A percentile compares a stretch with the other conserved stretches of the same genome.
Evolutionary conservation across 2,329 filamentous ascomycete species (phyloP).

Genomic region (Hypoxylon sp.): DNA sequence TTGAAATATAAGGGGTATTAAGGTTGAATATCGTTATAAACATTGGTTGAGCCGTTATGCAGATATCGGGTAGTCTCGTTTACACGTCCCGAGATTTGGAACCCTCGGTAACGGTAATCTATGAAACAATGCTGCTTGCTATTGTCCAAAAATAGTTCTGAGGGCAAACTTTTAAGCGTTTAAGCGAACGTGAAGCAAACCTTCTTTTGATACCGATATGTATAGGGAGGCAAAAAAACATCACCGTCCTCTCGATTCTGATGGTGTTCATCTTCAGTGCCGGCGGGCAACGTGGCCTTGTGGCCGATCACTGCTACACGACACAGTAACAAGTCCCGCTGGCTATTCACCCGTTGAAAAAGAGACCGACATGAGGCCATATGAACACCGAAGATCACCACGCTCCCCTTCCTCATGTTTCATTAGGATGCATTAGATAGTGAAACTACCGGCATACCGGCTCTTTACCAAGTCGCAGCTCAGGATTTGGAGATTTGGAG

Average conservation of each 20-base stretch:
- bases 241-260: neutral
- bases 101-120: slow-evolving; percentile 12
- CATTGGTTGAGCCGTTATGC: slow-evolving; percentile 15
- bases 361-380: slow-evolving; percentile 37
- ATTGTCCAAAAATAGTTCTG: slow-evolving; percentile 16
- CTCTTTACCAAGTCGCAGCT: slow-evolving; percentile 20
- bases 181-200: slow-evolving; percentile 25
- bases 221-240: slow-evolving; percentile 14
- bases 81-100: neutral
- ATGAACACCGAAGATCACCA: slow-evolving; percentile 36
- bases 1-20: neutral
- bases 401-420: slow-evolving; percentile 20
- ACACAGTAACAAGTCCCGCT: slow-evolving; percentile 26
- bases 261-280: slow-evolving; percentile 18
- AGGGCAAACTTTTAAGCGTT: slow-evolving; percentile 23
- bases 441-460: slow-evolving; percentile 34
- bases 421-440: slow-evolving; percentile 24
- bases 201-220: slow-evolving; percentile 1
- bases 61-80: slow-evolving; percentile 9
- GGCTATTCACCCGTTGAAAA: slow-evolving; percentile 35
- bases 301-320: slow-evolving; percentile 29
- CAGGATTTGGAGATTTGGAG: slow-evolving; percentile 8
- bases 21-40: slow-evolving; percentile 18
- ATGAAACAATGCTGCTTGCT: slow-evolving; percentile 19
- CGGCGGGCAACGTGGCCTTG: slow-evolving; percentile 31